A percentile compares a stretch with the other conserved stretches of the same genome.
phyloP scores from a whole-genome alignment of 2,329 filamentous ascomycete species.

The Thermochaetoides dissita region DNA sequence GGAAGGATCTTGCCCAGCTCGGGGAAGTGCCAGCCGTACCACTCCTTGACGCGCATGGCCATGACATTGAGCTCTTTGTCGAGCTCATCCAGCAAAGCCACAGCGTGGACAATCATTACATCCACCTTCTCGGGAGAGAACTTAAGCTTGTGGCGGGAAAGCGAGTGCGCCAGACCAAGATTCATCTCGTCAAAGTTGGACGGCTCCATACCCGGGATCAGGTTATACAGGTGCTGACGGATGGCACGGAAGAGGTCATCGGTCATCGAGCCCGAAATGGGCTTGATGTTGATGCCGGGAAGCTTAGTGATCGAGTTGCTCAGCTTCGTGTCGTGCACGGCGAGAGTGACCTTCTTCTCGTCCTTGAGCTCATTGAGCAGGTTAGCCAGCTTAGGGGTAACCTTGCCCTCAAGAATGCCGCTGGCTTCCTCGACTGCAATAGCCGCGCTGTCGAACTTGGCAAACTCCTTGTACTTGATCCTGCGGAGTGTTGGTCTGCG shows the following conservation, averaged over 20 bases:
- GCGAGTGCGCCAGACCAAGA: slow-evolving; percentile 88
- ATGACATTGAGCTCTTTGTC: slow-evolving; percentile 99
- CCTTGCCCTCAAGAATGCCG: slow-evolving; percentile 82
- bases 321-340: slow-evolving; percentile 86
- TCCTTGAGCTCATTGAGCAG: slow-evolving; percentile 85
- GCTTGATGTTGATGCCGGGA: slow-evolving; percentile 70
- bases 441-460: slow-evolving; percentile 91
- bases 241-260: slow-evolving; percentile 89
- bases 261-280: slow-evolving; percentile 67
- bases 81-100: slow-evolving; percentile 83
- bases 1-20: slow-evolving; percentile 95
- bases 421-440: slow-evolving; percentile 83
- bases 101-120: slow-evolving; percentile 97
- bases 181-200: slow-evolving; percentile 88
- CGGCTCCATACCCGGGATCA: slow-evolving; percentile 76
- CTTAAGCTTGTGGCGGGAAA: slow-evolving; percentile 95
- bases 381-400: slow-evolving; percentile 69
- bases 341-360: slow-evolving; percentile 92
- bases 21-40: slow-evolving; percentile 99
- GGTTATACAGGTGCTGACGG: slow-evolving; percentile 73
- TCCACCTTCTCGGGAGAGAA: slow-evolving; percentile 98
- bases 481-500: slow-evolving; percentile 27
- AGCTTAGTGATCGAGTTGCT: slow-evolving; percentile 86
- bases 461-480: slow-evolving; percentile 90
- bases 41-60: slow-evolving; percentile 98